Evolutionary conservation across 306 rosid genomes (phyloP).

Genomic region (Castanospermum australe): DNA sequence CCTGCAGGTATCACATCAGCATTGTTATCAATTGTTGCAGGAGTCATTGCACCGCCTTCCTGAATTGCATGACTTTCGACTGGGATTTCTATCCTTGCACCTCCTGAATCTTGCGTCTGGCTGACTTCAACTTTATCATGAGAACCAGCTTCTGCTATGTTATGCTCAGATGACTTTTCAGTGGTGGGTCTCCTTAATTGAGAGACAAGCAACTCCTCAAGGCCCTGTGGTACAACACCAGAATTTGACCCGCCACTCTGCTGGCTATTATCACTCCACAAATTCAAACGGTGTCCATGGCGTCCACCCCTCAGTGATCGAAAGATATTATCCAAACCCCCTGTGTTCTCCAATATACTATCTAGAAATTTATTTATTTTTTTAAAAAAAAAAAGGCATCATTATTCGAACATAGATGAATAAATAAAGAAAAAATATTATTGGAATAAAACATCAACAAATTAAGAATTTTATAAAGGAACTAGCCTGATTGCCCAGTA

Average conservation of each 20-base stretch:
- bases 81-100: slow-evolving; percentile 48
- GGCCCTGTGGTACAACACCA: slow-evolving; percentile 72
- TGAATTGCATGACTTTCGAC: slow-evolving; percentile 51
- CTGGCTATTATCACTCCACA: slow-evolving; percentile 81
- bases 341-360: slow-evolving; percentile 54
- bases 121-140: slow-evolving; percentile 47
- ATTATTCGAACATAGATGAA: slow-evolving; percentile 1
- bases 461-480: slow-evolving; percentile 6
- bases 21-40: slow-evolving; percentile 33
- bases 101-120: slow-evolving; percentile 53
- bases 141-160: slow-evolving; percentile 39
- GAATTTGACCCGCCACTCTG: slow-evolving; percentile 75
- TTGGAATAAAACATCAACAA: background rate
- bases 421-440: background rate
- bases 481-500: slow-evolving; percentile 60
- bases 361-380: slow-evolving; percentile 35
- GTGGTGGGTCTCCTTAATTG: slow-evolving; percentile 76
- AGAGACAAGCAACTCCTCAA: slow-evolving; percentile 86
- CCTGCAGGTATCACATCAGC: slow-evolving; percentile 51
- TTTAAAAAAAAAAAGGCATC: background rate
- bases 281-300: slow-evolving; percentile 83
- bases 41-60: slow-evolving; percentile 43
- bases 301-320: slow-evolving; percentile 94
- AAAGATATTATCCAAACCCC: slow-evolving; percentile 80
- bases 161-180: slow-evolving; percentile 61